phyloP scores from a whole-genome alignment of 2,329 filamentous ascomycete species.

The Cladorrhinum sp. region DNA sequence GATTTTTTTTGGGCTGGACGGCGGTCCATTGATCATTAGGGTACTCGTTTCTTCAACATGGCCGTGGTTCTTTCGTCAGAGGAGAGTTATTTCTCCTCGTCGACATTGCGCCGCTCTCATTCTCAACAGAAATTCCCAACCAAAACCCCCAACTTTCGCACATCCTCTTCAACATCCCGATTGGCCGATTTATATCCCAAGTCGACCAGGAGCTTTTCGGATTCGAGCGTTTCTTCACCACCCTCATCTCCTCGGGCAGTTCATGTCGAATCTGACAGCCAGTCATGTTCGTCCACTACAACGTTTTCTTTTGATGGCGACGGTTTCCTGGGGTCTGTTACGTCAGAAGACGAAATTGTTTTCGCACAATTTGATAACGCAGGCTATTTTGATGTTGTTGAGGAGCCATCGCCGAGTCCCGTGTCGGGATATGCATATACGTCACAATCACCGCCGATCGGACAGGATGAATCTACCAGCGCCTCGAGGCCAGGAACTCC shows the following conservation, averaged over 20 bases:
- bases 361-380: constrained; percentile 46
- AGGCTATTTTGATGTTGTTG: constrained; percentile 43
- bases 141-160: constrained; percentile 41
- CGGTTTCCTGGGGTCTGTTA: constrained; percentile 40
- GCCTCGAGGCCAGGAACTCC: constrained; percentile 59
- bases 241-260: constrained; percentile 55
- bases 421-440: constrained; percentile 49
- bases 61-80: constrained; percentile 56
- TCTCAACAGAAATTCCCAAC: constrained; percentile 57
- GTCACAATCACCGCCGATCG: constrained; percentile 45
- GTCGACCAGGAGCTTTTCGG: constrained; percentile 42
- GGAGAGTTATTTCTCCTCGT: constrained; percentile 56
- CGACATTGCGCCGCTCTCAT: constrained; percentile 56
- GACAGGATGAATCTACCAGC: constrained; percentile 48
- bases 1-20: constrained; percentile 26
- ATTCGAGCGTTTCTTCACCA: constrained; percentile 50
- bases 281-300: constrained; percentile 61
- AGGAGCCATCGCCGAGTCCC: constrained; percentile 52
- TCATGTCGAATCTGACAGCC: constrained; percentile 51
- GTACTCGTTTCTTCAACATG: constrained; percentile 38
- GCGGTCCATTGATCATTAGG: constrained; percentile 25
- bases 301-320: constrained; percentile 61
- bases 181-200: constrained; percentile 47
- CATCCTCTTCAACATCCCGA: constrained; percentile 45
- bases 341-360: constrained; percentile 48